Evolutionary conservation across 177 flowering plant species (phyloP).

Genomic region (Vitis hybrid): DNA sequence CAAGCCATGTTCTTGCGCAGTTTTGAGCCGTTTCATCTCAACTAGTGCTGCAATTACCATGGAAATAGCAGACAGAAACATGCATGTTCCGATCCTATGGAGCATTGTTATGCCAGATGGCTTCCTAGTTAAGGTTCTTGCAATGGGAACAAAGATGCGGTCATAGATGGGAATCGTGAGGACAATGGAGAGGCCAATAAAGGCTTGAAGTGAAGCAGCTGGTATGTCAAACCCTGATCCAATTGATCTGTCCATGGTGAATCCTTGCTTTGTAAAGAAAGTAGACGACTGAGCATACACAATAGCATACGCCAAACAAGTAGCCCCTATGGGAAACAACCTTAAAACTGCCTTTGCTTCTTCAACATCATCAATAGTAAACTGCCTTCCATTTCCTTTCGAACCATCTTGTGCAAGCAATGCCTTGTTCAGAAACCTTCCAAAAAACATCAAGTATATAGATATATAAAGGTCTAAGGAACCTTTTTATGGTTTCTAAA

Average conservation of each 20-base stretch:
- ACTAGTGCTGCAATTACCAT: conserved; percentile 42
- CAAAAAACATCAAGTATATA: not conserved
- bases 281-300: conserved; percentile 43
- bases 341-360: conserved; percentile 38
- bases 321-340: conserved; percentile 42
- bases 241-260: conserved; percentile 42
- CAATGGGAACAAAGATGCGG: conserved; percentile 35
- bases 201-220: conserved; percentile 41
- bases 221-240: conserved; percentile 30
- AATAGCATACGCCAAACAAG: conserved; percentile 39
- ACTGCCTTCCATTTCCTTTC: conserved; percentile 14
- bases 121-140: conserved; percentile 23
- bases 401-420: conserved; percentile 13
- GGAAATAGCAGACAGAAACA: conserved; percentile 30
- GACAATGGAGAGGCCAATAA: conserved; percentile 30
- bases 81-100: conserved; percentile 43
- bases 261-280: conserved; percentile 53
- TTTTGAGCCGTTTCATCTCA: conserved; percentile 28
- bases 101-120: conserved; percentile 46
- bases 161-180: conserved; percentile 44
- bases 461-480: too few relatives aligned
- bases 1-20: conserved; percentile 31
- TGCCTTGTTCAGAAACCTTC: conserved; percentile 38
- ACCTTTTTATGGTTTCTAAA: too few relatives aligned
- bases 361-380: conserved; percentile 37